phyloP scores from a whole-genome alignment of 1,139 yeast species.

The Debaryomyces coudertii region DNA sequence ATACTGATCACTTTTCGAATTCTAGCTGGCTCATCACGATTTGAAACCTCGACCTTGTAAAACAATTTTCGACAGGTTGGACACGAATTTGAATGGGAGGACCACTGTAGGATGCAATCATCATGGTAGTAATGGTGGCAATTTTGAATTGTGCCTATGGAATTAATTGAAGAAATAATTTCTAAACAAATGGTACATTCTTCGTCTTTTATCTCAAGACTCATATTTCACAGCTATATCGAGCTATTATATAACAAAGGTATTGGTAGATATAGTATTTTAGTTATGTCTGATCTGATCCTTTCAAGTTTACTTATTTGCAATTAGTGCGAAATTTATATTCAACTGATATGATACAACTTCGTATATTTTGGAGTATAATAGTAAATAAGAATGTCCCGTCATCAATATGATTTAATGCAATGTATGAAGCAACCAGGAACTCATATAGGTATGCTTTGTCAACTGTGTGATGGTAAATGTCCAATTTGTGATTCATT shows the following conservation, averaged over 20 bases:
- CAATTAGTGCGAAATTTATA: conserved; percentile 8
- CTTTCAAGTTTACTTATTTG: conserved; percentile 1
- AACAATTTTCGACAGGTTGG: conserved; percentile 53
- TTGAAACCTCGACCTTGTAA: conserved; percentile 30
- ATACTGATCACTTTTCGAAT: conserved; percentile 23
- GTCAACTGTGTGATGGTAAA: conserved; percentile 87
- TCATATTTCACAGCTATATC: background rate
- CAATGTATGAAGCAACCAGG: conserved; percentile 92
- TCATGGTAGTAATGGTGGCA: conserved; percentile 52
- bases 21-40: conserved; percentile 12
- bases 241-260: background rate
- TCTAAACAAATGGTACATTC: conserved; percentile 59
- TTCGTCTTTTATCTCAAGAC: conserved; percentile 19
- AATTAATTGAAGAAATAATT: conserved; percentile 22
- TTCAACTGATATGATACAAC: background rate
- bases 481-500: conserved; percentile 91
- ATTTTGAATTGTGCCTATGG: conserved; percentile 41
- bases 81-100: conserved; percentile 52
- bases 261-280: background rate
- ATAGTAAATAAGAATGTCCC: conserved; percentile 59
- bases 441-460: conserved; percentile 64
- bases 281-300: conserved; percentile 1
- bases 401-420: conserved; percentile 85
- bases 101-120: conserved; percentile 50
- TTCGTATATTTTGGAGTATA: background rate